Percentiles rank a stretch among this genome's conserved stretches.
Conservation (phyloP, 2,329 filamentous ascomycete genomes). For the Cladosporium sp. region DNA sequence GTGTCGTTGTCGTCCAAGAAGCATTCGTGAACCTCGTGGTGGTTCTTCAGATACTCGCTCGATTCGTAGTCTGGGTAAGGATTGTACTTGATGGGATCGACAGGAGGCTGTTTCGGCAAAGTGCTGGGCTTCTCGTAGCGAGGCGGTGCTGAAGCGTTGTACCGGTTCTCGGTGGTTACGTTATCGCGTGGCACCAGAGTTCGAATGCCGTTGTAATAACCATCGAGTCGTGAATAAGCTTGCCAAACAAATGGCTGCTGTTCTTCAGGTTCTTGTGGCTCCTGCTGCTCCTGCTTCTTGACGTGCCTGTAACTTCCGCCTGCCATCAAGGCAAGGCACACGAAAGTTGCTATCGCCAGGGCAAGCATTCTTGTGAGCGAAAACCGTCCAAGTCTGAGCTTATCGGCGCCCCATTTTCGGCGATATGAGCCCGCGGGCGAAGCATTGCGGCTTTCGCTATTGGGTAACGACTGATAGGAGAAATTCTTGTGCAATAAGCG, state of each 20-base stretch:
- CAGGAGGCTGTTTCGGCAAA: conserved; percentile 26
- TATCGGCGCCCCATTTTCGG: background rate
- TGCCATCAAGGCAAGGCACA: conserved; percentile 40
- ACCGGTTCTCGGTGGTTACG: conserved; percentile 43
- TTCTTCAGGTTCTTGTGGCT: conserved; percentile 29
- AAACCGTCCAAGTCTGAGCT: conserved; percentile 29
- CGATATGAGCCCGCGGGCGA: conserved; percentile 7
- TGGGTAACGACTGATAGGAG: conserved; percentile 44
- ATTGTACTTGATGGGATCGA: conserved; percentile 39
- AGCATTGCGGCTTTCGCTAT: conserved; percentile 14
- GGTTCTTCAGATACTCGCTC: conserved; percentile 42
- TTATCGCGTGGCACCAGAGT: conserved; percentile 41
- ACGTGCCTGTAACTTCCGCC: conserved; percentile 37
- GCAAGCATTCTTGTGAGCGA: conserved; percentile 40
- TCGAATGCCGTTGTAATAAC: conserved; percentile 47
- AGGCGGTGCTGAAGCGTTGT: conserved; percentile 36
- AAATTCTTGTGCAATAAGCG: conserved; percentile 42
- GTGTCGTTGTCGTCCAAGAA: conserved; percentile 59
- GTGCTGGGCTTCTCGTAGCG: conserved; percentile 30
- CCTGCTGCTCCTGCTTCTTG: conserved; percentile 13
- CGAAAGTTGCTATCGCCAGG: conserved; percentile 34
- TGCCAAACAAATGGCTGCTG: conserved; percentile 42
- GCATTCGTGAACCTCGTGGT: conserved; percentile 56
- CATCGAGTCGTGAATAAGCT: conserved; percentile 40
- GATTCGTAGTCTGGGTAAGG: conserved; percentile 44